Base-by-base conservation (phyloP, 805 yeast genomes). In the Hanseniaspora taiwanica region DNA sequence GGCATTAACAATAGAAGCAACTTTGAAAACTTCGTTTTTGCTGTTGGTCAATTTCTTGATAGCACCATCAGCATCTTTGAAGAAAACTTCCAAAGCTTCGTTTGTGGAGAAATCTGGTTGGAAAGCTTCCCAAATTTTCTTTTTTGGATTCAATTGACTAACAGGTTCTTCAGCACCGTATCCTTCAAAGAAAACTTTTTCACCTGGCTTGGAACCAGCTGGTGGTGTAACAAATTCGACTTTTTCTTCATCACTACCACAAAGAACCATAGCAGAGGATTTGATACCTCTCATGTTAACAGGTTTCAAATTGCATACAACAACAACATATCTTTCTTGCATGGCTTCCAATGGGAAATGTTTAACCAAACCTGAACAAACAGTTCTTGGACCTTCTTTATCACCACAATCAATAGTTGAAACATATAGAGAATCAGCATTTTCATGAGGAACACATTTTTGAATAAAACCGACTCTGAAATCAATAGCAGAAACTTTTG, bases 171-270 rank as follows among this genome's bases (percentile, higher is more conserved):
- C 83, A 55, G 85, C 81, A 39, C 59, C 60, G 61, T 68, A 86
- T 43, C 85, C 93, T 65, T 86, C 95, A 55, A 91, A 91, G 74
- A 84, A 89, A 47, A 91, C 71, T 69, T 86, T 87, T 63, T 91
- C 98, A 63, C 99, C 99, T 10, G 98, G 78, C 65, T 84, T 73
- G 35, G 95, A 76, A 14, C 86, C 94, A 27, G 73, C 76, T 50
- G 99, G 99, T 43, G 97, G 97, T 60, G 81, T 80, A 49, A 89
- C 87, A 54, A 91, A 86, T 65, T 91, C 97, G 44, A 91, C 96
- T 24, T 62, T 62, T 27, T 65, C 66, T 38, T 72, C 82, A 40
- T 69, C 78, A 31, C 96, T 85, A 20, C 86, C 89, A 71, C 99
- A 91, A 51, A 91, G 71, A 37, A 91, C 97, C 99, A 91, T 91